A percentile compares a stretch with the other conserved stretches of the same genome.
Conservation (phyloP, 2,329 filamentous ascomycete species). For the Paecilomyces formosus region DNA sequence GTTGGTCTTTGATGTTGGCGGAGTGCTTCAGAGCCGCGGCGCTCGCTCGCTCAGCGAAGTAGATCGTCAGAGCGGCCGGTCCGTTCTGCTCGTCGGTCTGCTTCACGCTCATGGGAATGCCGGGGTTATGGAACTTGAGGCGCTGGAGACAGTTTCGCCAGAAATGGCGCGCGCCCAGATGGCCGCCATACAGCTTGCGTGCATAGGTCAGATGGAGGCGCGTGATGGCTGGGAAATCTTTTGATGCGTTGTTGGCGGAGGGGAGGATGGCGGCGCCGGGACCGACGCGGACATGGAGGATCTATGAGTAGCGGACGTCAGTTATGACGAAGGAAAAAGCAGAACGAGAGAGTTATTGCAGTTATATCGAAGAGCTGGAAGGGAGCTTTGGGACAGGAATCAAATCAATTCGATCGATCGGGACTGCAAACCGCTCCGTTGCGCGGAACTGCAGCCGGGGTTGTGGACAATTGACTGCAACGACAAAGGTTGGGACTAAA, state of each 20-base stretch:
- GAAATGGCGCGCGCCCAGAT: constrained; percentile 63
- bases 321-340: neutral
- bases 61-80: constrained; percentile 33
- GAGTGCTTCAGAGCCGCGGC: constrained; percentile 17
- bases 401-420: neutral
- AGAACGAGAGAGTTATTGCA: neutral
- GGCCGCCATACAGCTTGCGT: constrained; percentile 32
- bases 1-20: constrained; percentile 20
- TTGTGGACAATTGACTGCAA: neutral
- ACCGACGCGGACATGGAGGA: constrained; percentile 69
- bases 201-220: constrained; percentile 39
- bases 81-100: constrained; percentile 50
- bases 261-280: constrained; percentile 78
- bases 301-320: constrained; percentile 39
- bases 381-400: neutral
- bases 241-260: constrained; percentile 16
- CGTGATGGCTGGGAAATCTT: constrained; percentile 31
- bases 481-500: neutral
- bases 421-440: neutral
- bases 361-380: neutral
- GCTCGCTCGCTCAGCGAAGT: constrained; percentile 29
- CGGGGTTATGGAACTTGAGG: constrained; percentile 91
- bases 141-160: constrained; percentile 75
- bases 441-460: neutral
- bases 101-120: constrained; percentile 73